Conservation (phyloP, 495 filamentous ascomycete species). For the Glutinoglossum americanum region DNA sequence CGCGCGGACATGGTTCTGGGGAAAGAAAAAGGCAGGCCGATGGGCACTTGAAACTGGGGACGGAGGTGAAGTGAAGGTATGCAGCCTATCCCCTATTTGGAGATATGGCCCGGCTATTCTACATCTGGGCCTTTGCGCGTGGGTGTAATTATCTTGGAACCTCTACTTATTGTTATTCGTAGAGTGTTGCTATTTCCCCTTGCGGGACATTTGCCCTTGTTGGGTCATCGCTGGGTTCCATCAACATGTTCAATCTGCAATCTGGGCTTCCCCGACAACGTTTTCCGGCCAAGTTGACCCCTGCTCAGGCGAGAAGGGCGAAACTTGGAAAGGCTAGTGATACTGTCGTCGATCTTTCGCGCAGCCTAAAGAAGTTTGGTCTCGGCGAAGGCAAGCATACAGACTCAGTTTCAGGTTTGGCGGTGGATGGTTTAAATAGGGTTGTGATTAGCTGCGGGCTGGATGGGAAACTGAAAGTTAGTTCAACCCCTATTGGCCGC, state of each 20-base stretch:
- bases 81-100: neutral
- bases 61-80: conserved; percentile 48
- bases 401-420: conserved; percentile 62
- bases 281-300: conserved; percentile 51
- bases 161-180: neutral
- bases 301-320: conserved; percentile 34
- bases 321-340: conserved; percentile 9
- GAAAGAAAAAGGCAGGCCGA: conserved; percentile 70
- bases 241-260: conserved; percentile 93
- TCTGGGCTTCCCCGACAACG: conserved; percentile 69
- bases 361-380: conserved; percentile 20
- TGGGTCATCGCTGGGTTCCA: conserved; percentile 56
- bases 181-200: conserved; percentile 65
- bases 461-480: conserved; percentile 71
- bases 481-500: neutral
- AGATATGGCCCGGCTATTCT: neutral
- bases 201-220: conserved; percentile 92
- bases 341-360: conserved; percentile 16
- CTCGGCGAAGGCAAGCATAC: conserved; percentile 42
- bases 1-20: conserved; percentile 95
- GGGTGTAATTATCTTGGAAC: neutral
- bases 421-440: conserved; percentile 66
- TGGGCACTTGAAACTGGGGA: conserved; percentile 86
- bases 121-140: conserved; percentile 2
- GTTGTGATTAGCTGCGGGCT: conserved; percentile 63